A percentile compares a stretch with the other conserved stretches of the same genome.
phyloP scores from a whole-genome alignment of 2,329 filamentous ascomycete species.

The Nemania sp. region DNA sequence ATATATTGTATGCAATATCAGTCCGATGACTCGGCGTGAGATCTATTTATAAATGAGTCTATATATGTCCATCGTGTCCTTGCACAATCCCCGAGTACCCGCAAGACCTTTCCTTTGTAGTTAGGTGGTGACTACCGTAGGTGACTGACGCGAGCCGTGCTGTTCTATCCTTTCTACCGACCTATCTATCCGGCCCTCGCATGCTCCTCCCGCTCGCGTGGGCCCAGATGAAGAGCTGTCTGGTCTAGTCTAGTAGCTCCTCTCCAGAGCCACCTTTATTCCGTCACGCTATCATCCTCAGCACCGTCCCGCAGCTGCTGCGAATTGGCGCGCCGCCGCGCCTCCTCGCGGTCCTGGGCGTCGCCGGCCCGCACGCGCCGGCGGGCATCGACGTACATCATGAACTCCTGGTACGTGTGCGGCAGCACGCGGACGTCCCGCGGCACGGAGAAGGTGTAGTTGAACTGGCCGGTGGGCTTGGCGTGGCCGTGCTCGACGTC shows the following conservation, averaged over 20 bases:
- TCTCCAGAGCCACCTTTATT: slow-evolving; percentile 4
- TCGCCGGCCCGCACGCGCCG: slow-evolving; percentile 45
- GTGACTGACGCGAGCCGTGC: too few relatives aligned
- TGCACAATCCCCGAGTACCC: too few relatives aligned
- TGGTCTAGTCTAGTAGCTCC: too few relatives aligned
- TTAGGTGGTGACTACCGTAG: too few relatives aligned
- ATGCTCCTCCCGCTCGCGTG: too few relatives aligned
- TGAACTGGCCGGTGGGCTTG: slow-evolving; percentile 74
- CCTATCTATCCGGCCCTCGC: too few relatives aligned
- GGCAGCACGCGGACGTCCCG: slow-evolving; percentile 46
- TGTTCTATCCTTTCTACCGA: not conserved
- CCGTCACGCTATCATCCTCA: slow-evolving; percentile 8
- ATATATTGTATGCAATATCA: slow-evolving; percentile 11
- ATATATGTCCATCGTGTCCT: too few relatives aligned
- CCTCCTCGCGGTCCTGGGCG: slow-evolving; percentile 32
- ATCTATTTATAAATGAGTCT: too few relatives aligned
- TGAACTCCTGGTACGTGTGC: slow-evolving; percentile 48
- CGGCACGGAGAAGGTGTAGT: slow-evolving; percentile 62
- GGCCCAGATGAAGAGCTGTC: too few relatives aligned
- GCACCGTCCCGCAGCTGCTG: not conserved
- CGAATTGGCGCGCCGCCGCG: not conserved
- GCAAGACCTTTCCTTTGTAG: too few relatives aligned
- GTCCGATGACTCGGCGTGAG: too few relatives aligned
- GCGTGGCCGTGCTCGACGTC: slow-evolving; percentile 66
- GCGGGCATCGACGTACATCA: slow-evolving; percentile 50